These are phyloP conservation scores for Haplosporangium gracile DNA, from an alignment of 192 early-diverging fungal genomes.

Conservation along the genomic window DNA sequence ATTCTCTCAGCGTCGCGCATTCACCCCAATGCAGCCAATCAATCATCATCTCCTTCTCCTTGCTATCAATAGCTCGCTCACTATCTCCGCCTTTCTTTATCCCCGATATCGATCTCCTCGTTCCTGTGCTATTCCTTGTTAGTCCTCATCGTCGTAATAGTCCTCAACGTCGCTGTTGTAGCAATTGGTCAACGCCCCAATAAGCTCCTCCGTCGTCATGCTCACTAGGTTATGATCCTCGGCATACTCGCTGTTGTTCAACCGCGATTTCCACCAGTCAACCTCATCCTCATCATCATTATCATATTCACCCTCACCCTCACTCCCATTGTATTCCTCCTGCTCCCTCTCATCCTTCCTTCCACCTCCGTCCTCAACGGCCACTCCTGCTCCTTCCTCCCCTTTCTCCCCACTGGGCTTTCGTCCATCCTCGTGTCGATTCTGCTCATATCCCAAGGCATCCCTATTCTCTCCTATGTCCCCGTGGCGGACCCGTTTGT, in stretches of 20 bases:
- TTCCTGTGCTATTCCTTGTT: background rate
- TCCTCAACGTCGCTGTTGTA: slow-evolving; percentile 44
- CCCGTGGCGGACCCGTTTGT: background rate
- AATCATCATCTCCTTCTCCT: background rate
- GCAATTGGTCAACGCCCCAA: slow-evolving; percentile 43
- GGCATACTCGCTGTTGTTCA: slow-evolving; percentile 40
- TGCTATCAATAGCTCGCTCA: background rate
- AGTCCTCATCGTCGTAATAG: slow-evolving; percentile 39
- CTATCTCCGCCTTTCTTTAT: background rate
- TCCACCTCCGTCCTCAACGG: background rate
- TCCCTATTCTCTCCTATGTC: background rate
- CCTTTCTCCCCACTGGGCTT: background rate
- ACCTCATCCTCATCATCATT: slow-evolving; percentile 31
- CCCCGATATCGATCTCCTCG: background rate
- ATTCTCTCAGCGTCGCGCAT: background rate
- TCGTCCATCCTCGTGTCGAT: background rate
- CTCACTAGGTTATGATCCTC: slow-evolving; percentile 50
- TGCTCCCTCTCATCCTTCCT: background rate
- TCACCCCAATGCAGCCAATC: background rate
- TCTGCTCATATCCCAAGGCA: background rate
- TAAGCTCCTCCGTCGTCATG: slow-evolving; percentile 53
- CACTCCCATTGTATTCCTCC: background rate
- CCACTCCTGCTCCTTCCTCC: background rate
- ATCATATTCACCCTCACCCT: background rate
- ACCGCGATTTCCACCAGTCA: slow-evolving; percentile 48